Evolutionary conservation across 257 asterid species (phyloP), one percentile per base, ranked within the genome.

Genomic region (Eustoma russellianum): DNA sequence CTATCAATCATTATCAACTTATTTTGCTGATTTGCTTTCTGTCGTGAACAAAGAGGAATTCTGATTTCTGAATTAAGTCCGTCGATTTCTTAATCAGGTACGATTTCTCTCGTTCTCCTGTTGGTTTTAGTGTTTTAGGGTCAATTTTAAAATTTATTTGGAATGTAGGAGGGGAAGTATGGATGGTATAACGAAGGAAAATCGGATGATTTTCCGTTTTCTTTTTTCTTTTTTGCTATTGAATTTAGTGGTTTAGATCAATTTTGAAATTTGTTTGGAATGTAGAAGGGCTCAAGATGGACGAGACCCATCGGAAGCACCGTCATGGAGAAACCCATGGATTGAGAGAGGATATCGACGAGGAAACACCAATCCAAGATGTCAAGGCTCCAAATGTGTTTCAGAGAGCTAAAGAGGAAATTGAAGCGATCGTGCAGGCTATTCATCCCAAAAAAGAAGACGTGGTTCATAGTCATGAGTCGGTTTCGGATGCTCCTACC

Each of bases 351-450:
- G 90, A 78, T 55, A 72, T 87, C n/a, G 82, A 79, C 53, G 78
- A 57, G 71, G 68, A 65, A 56, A 70, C 93, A 47, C 50, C 92
- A 3, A 34, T 69, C 59, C 45, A 59, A 61, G 80, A 78, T 28
- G 85, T 83, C 41, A 87, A 75, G 74, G 94, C 94, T 46, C 96
- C 96, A 12, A 79, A 77, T 50, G 78, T 82, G 60, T 81, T 87
- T 63, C 86, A 77, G 66, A 77, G 96, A 55, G 94, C 87, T 0
- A 83, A 77, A 65, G 96, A 87, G 73, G 96, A 87, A 59, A 66
- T 87, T 55, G 89, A 83, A 63, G 94, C 96, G 47, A 54, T 87
- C 56, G 83, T 79, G 30, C 79, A 64, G 58, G 76, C 79, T 11
- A 68, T 87, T 58, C 88, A 83, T 61, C 72, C 74, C 6, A 81